A percentile compares a stretch with the other conserved stretches of the same genome.
Evolutionary conservation across 306 rosid species (phyloP).

Genomic region (Echinosophora koreensis): DNA sequence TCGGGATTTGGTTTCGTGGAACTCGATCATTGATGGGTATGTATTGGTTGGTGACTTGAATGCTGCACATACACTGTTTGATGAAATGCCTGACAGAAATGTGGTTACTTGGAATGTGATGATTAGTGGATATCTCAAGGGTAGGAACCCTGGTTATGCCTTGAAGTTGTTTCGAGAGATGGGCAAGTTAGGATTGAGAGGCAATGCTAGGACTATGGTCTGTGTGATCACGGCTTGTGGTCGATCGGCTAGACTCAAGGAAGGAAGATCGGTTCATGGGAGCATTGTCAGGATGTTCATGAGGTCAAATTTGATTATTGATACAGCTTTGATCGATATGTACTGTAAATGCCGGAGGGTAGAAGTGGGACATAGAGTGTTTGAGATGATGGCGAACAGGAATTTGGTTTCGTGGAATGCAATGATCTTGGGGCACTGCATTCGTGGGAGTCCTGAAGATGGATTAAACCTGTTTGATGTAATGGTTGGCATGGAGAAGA

Average conservation of each 20-base stretch:
- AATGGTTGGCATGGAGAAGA: slow-evolving; percentile 53
- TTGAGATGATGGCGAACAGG: slow-evolving; percentile 52
- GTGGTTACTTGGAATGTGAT: slow-evolving; percentile 73
- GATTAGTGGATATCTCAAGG: slow-evolving; percentile 67
- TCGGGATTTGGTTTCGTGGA: slow-evolving; percentile 79
- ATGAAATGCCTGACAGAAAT: slow-evolving; percentile 67
- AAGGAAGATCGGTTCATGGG: slow-evolving; percentile 84
- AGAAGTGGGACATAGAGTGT: slow-evolving; percentile 53
- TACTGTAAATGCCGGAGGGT: slow-evolving; percentile 71
- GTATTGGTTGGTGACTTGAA: slow-evolving; percentile 51
- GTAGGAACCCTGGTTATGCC: slow-evolving; percentile 68
- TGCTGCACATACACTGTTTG: slow-evolving; percentile 62
- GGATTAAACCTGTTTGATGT: slow-evolving; percentile 63
- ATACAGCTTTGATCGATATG: slow-evolving; percentile 76
- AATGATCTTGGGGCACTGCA: slow-evolving; percentile 78
- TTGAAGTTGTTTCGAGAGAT: slow-evolving; percentile 72
- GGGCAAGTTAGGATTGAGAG: slow-evolving; percentile 60
- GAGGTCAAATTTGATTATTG: slow-evolving; percentile 53
- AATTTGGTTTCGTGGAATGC: slow-evolving; percentile 78
- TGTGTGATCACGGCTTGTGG: slow-evolving; percentile 66
- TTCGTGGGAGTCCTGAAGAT: slow-evolving; percentile 68
- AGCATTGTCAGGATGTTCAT: slow-evolving; percentile 46
- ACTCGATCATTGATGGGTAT: slow-evolving; percentile 61
- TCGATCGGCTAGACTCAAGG: slow-evolving; percentile 65
- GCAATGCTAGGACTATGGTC: slow-evolving; percentile 63